A percentile compares a stretch with the other conserved stretches of the same genome.
Conservation (phyloP, 1,284 basidiomycete species). For the Retiboletus flavoniger region DNA sequence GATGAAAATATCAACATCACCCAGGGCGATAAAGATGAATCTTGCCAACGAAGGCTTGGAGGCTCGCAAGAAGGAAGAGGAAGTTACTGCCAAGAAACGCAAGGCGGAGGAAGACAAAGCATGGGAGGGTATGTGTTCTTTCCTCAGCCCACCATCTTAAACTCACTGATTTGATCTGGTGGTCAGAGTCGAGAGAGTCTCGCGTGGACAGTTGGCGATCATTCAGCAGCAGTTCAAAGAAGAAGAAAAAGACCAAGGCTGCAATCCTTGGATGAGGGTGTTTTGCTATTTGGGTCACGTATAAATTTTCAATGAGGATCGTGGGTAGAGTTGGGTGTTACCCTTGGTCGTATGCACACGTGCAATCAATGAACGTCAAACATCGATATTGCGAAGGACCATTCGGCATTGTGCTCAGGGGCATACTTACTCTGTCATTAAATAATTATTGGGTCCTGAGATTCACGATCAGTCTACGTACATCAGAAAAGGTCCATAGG, state of each 20-base stretch:
- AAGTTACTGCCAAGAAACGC: constrained; percentile 67
- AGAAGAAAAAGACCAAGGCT: constrained; percentile 74
- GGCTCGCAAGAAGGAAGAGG: constrained; percentile 81
- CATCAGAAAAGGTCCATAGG: background rate
- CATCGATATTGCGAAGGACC: background rate
- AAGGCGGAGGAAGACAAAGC: constrained; percentile 78
- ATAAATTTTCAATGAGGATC: background rate
- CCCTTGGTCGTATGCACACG: constrained; percentile 8
- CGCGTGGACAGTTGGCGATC: constrained; percentile 81
- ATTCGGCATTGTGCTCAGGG: background rate
- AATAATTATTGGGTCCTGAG: background rate
- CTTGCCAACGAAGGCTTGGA: constrained; percentile 82
- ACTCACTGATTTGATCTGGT: background rate
- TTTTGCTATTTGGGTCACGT: background rate
- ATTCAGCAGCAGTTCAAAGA: constrained; percentile 61
- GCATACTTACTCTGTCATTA: background rate
- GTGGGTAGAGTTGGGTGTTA: constrained; percentile 12
- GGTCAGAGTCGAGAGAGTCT: constrained; percentile 66
- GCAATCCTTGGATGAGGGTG: constrained; percentile 59
- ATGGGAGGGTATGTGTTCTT: constrained; percentile 69
- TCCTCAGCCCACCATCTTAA: background rate
- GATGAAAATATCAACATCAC: constrained; percentile 1
- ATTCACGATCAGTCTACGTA: background rate
- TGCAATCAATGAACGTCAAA: constrained; percentile 8
- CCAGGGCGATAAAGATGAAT: constrained; percentile 82